Base-by-base conservation (phyloP, 768 basidiomycete species). In the Mycena polygramma region DNA sequence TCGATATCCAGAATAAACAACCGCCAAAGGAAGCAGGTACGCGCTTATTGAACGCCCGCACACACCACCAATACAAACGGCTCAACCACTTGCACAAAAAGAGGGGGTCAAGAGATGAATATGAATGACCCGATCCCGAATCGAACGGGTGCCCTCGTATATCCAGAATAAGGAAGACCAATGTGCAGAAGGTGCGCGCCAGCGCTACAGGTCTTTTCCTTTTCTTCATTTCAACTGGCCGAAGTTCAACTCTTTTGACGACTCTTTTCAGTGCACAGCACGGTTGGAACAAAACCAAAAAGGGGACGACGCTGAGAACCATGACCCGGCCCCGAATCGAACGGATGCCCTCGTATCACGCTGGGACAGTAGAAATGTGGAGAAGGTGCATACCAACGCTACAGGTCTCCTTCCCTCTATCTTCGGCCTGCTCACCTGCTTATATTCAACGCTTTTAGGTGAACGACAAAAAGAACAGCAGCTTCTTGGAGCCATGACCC, bases 251-350 rank as follows among this genome's bases (percentile, higher is more conserved):
- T 7, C 39, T 39, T 39, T 39, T n/a, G n/a, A n/a, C n/a, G n/a
- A n/a, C n/a, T 39, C 13, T 39, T 39, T 39, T 39, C 39, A 39
- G 13, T 7, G 39, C 13, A 39, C 13, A n/a, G n/a, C n/a, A n/a
- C n/a, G n/a, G 39, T 39, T 7, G 39, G 39, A 39, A 39, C 39
- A 39, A 49, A 22, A n/a, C n/a, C n/a, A 49, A 49, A 49, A 22
- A 49, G 7, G 6, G n/a, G 20, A 49, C 48, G 39, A 39, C 13
- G 39, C 39, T 39, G 39, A 7, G 13, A n/a, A n/a, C n/a, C 24
- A 51, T n/a, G 24, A 51, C 49, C 49, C 4, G 49, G 14, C n/a
- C 49, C n/a, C 49, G 49, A 51, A 51, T 51, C 43, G 49, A 51
- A 51, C 49, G 49, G 49, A 22, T 48, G 46, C 15, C 46, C 49